Percentiles rank a stretch among this genome's conserved stretches.
These are phyloP conservation scores for Zasmidium citrigriseum DNA, from an alignment of 2,329 filamentous ascomycete species.

Conservation along the genomic window DNA sequence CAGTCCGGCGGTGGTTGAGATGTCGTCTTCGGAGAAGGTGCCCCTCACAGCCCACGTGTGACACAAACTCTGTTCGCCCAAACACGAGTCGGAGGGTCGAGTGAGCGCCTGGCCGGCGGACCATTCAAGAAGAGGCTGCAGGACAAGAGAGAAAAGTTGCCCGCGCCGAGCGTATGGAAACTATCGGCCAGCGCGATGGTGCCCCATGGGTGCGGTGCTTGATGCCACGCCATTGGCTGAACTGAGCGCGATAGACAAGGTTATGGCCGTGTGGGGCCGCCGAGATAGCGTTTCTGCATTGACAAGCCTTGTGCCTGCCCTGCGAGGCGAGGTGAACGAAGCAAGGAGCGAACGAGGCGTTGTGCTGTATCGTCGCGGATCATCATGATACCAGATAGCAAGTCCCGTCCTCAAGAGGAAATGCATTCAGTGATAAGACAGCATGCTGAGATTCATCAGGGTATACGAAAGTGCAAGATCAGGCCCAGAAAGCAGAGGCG, in stretches of 20 bases:
- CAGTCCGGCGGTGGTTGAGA: no score
- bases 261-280: neutral
- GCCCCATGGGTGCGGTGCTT: no score
- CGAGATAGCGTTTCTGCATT: neutral
- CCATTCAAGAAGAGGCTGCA: neutral
- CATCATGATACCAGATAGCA: neutral
- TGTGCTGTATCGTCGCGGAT: neutral
- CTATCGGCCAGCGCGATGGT: neutral
- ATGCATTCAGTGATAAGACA: neutral
- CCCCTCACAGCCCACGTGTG: neutral
- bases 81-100: neutral
- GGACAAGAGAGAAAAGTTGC: neutral
- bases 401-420: neutral
- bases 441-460: no score
- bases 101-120: neutral
- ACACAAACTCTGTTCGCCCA: neutral
- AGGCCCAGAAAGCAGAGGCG: neutral
- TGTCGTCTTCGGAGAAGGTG: no score
- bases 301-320: neutral
- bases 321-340: neutral
- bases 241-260: neutral
- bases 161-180: neutral
- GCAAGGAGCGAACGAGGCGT: neutral
- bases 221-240: neutral
- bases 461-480: neutral